A percentile compares a stretch with the other conserved stretches of the same genome.
Evolutionary conservation across 2,329 filamentous ascomycete species (phyloP).

Genomic region (Cryphonectria japonica): DNA sequence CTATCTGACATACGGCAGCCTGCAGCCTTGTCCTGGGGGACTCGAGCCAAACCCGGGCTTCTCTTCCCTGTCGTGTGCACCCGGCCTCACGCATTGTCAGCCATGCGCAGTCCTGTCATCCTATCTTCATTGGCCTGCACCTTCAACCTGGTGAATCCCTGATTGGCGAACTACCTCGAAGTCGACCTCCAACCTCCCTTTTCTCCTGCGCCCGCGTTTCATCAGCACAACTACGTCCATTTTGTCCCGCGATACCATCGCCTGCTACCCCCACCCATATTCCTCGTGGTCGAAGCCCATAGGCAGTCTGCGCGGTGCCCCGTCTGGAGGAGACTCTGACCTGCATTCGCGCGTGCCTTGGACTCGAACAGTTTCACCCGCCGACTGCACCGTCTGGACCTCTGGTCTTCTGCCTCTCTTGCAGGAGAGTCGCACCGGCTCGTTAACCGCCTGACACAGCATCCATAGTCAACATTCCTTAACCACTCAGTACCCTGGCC

Average conservation of each 20-base stretch:
- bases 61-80: conserved; percentile 11
- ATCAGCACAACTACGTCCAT: background rate
- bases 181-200: conserved; percentile 4
- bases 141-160: conserved; percentile 21
- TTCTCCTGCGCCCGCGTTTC: conserved; percentile 7
- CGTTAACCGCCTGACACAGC: conserved; percentile 6
- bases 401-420: background rate
- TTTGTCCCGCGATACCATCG: conserved; percentile 7
- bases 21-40: conserved; percentile 6
- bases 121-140: conserved; percentile 24
- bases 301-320: background rate
- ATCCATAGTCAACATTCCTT: conserved; percentile 7
- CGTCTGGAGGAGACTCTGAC: background rate
- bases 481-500: background rate
- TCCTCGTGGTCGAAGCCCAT: background rate
- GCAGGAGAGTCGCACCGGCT: conserved; percentile 8
- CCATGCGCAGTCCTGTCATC: conserved; percentile 23
- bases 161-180: conserved; percentile 26
- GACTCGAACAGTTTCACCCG: background rate
- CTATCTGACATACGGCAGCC: background rate
- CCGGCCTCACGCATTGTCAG: conserved; percentile 19
- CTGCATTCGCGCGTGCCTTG: background rate
- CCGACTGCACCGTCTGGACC: background rate
- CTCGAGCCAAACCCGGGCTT: background rate
- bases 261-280: background rate